These are phyloP conservation scores for Naganishia kalamii DNA, from an alignment of 768 basidiomycete species.

Conservation along the genomic window DNA sequence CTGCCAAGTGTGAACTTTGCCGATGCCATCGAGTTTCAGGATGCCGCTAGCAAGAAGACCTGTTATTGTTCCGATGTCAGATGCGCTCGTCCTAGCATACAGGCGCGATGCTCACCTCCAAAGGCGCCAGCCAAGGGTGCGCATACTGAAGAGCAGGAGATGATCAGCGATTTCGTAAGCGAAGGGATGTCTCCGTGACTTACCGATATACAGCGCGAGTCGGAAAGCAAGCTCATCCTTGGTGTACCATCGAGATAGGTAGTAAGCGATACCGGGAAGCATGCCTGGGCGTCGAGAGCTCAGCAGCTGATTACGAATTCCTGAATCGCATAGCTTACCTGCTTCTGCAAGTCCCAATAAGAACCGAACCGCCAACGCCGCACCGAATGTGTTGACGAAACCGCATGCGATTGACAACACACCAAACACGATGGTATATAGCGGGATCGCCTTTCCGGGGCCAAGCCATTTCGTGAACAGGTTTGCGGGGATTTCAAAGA, in stretches of 20 bases:
- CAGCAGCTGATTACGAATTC: too few species aligned
- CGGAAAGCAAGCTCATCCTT: slow-evolving; percentile 17
- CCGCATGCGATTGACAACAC: slow-evolving; percentile 14
- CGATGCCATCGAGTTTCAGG: slow-evolving; percentile 21
- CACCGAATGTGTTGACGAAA: slow-evolving; percentile 14
- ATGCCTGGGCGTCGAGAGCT: background rate
- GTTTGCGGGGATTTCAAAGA: slow-evolving; percentile 18
- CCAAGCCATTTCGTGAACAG: slow-evolving; percentile 23
- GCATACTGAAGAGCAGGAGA: too few species aligned
- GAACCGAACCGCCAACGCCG: slow-evolving; percentile 13
- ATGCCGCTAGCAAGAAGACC: background rate
- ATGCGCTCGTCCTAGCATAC: background rate
- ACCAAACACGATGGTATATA: slow-evolving; percentile 18
- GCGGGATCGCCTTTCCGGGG: slow-evolving; percentile 17
- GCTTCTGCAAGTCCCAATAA: slow-evolving; percentile 21
- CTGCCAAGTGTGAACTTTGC: slow-evolving; percentile 19
- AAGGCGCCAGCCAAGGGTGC: slow-evolving; percentile 32
- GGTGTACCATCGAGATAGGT: slow-evolving; percentile 19
- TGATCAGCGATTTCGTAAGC: too few species aligned
- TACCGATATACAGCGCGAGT: slow-evolving; percentile 10
- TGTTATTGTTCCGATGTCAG: background rate
- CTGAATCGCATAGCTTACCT: background rate
- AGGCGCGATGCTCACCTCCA: slow-evolving; percentile 5
- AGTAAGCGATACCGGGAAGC: slow-evolving; percentile 22
- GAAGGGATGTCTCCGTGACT: too few species aligned